Percentiles rank a stretch among this genome's conserved stretches.
Evolutionary conservation across 1,139 yeast genomes (phyloP).

Genomic region (Blastobotrys aristatus): DNA sequence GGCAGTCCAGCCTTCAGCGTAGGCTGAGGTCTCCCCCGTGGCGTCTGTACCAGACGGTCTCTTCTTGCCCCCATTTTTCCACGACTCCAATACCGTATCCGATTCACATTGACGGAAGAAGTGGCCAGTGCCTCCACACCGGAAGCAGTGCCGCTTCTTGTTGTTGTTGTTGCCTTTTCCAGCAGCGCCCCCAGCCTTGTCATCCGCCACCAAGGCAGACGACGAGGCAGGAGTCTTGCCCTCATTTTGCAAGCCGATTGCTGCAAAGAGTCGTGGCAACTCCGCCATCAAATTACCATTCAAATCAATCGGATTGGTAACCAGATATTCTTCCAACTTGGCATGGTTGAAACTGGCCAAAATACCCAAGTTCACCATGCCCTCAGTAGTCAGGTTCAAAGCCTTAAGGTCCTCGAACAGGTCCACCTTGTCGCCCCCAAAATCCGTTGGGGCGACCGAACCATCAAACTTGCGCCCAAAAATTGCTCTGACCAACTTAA

Average conservation of each 20-base stretch:
- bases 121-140: neutral
- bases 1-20: neutral
- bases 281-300: neutral
- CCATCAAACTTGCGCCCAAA: neutral
- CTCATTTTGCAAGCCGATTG: neutral
- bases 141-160: neutral
- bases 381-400: neutral
- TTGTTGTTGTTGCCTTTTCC: neutral
- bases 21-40: neutral
- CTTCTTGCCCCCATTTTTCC: neutral
- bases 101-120: neutral
- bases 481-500: neutral
- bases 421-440: neutral
- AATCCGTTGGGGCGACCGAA: neutral
- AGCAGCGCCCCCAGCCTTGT: neutral
- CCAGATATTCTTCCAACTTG: neutral
- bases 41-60: neutral
- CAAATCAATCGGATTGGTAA: neutral
- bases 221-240: no score
- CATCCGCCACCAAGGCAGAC: no score
- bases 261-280: neutral
- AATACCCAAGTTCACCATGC: neutral
- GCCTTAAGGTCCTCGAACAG: neutral
- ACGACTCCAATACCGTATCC: neutral
- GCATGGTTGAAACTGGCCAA: neutral